Conservation (phyloP, 2,329 filamentous ascomycete genomes). For the Aquanectria penicillioides region DNA sequence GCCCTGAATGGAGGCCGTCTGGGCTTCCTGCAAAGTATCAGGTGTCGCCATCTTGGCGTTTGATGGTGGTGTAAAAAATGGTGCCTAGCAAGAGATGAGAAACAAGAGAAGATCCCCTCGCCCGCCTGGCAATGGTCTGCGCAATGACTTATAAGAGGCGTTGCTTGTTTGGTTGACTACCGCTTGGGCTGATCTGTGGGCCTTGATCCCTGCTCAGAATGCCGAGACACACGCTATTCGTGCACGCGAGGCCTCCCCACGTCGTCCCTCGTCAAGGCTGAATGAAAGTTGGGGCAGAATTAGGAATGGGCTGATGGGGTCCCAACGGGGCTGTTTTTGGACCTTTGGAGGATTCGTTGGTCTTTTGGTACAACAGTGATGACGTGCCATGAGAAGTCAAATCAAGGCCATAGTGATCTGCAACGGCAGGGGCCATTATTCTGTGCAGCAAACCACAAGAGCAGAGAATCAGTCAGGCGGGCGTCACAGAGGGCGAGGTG, state of each 20-base stretch:
- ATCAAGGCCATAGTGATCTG: background rate
- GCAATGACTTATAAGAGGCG: background rate
- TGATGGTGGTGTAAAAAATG: slow-evolving; percentile 16
- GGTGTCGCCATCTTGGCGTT: slow-evolving; percentile 31
- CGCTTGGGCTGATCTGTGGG: background rate
- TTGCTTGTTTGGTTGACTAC: background rate
- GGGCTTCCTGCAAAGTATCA: slow-evolving; percentile 27
- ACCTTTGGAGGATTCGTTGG: background rate
- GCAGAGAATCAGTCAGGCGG: background rate
- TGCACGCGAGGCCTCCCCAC: no score
- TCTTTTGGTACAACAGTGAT: background rate
- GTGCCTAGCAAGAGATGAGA: background rate
- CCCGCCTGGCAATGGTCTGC: background rate
- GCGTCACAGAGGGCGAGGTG: background rate
- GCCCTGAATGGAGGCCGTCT: slow-evolving; percentile 13
- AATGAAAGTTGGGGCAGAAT: slow-evolving; percentile 2
- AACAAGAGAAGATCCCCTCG: background rate
- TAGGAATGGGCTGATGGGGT: slow-evolving; percentile 12
- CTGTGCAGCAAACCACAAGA: background rate
- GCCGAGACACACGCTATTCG: background rate
- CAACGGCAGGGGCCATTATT: background rate
- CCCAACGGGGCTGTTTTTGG: background rate
- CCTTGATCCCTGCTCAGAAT: background rate
- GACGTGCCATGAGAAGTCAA: background rate
- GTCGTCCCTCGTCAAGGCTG: slow-evolving; percentile 12